Percentiles rank a stretch among this genome's conserved stretches.
Evolutionary conservation across 495 filamentous ascomycete species (phyloP).

Genomic region (Pseudoneurospora amorphoporcata): DNA sequence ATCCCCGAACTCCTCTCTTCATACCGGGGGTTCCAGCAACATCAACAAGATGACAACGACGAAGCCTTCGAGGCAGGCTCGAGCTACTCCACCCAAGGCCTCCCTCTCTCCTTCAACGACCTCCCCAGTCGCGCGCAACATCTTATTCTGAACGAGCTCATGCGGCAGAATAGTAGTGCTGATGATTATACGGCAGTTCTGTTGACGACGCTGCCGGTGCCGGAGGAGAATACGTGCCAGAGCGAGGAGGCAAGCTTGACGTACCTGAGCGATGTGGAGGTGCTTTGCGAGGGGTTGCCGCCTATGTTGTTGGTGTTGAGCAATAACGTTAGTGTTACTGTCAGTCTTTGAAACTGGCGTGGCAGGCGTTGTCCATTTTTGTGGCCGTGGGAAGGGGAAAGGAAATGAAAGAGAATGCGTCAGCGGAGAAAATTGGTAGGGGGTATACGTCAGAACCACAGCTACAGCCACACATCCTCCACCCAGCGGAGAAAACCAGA

Average conservation of each 20-base stretch:
- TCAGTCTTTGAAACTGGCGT: constrained; percentile 47
- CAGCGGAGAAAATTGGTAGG: not conserved
- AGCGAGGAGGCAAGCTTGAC: constrained; percentile 57
- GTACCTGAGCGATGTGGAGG: constrained; percentile 69
- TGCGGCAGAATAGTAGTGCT: constrained; percentile 48
- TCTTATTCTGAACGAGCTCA: constrained; percentile 76
- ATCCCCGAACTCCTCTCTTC: constrained; percentile 27
- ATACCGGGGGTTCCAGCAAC: constrained; percentile 6
- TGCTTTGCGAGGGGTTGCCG: constrained; percentile 56
- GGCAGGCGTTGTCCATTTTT: not conserved
- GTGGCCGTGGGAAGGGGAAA: no score
- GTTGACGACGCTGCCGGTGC: constrained; percentile 74
- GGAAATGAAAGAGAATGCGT: not conserved
- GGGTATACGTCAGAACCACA: not conserved
- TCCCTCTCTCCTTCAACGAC: constrained; percentile 75
- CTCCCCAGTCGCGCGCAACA: constrained; percentile 74
- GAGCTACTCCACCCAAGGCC: constrained; percentile 48
- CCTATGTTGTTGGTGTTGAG: constrained; percentile 72
- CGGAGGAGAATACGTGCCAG: constrained; percentile 60
- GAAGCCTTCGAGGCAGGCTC: constrained; percentile 32
- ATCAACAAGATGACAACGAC: constrained; percentile 10
- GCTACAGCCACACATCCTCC: not conserved
- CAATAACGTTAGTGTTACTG: constrained; percentile 86
- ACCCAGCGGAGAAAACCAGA: not conserved
- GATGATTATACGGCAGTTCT: constrained; percentile 58